Evolutionary conservation across 306 rosid genomes (phyloP).

Genomic region (Cicer judaicum): DNA sequence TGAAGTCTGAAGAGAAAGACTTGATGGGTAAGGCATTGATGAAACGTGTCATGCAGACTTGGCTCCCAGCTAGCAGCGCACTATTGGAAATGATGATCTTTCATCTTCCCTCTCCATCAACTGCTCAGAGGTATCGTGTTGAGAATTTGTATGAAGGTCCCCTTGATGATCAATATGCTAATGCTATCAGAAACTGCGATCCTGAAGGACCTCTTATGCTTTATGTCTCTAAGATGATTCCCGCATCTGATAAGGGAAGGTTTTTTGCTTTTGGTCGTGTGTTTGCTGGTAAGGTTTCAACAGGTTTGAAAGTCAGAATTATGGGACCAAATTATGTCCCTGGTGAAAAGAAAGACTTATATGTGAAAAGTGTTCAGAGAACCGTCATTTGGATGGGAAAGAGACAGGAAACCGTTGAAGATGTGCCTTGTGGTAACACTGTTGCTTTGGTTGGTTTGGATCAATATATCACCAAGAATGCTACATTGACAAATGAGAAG

Average conservation of each 20-base stretch:
- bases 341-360: slow-evolving; percentile 84
- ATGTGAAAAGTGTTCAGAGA: slow-evolving; percentile 83
- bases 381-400: slow-evolving; percentile 98
- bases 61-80: slow-evolving; percentile 86
- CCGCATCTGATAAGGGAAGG: slow-evolving; percentile 95
- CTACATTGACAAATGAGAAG: slow-evolving; percentile 90
- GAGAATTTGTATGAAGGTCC: slow-evolving; percentile 98
- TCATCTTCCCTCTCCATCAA: slow-evolving; percentile 83
- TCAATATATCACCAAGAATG: slow-evolving; percentile 92
- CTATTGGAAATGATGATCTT: slow-evolving; percentile 91
- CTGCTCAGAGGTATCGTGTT: slow-evolving; percentile 84
- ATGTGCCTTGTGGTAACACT: slow-evolving; percentile 93
- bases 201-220: slow-evolving; percentile 97
- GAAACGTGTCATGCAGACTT: slow-evolving; percentile 94
- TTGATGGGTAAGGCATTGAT: slow-evolving; percentile 79
- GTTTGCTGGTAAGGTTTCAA: slow-evolving; percentile 77
- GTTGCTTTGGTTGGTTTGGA: slow-evolving; percentile 91
- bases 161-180: slow-evolving; percentile 75
- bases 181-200: slow-evolving; percentile 81
- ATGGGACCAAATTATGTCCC: slow-evolving; percentile 97
- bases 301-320: slow-evolving; percentile 92
- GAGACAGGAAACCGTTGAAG: slow-evolving; percentile 89
- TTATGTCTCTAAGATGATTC: slow-evolving; percentile 94
- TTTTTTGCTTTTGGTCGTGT: slow-evolving; percentile 95
- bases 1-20: slow-evolving; percentile 83